phyloP scores from a whole-genome alignment of 805 yeast species.

The Yarrowia osloensis region DNA sequence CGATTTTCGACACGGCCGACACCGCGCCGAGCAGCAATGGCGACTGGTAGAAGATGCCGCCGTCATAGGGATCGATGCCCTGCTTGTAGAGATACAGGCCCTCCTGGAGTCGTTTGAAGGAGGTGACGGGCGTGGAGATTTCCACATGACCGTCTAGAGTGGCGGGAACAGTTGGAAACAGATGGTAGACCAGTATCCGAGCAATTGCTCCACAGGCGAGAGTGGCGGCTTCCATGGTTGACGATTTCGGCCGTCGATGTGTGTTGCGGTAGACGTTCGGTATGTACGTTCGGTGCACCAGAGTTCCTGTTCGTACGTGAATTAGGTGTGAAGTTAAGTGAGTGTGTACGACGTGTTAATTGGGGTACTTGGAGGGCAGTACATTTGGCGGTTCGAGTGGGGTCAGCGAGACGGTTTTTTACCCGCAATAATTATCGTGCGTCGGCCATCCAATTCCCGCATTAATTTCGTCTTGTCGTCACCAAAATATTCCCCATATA shows the following conservation, averaged over 20 bases:
- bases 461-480: not conserved
- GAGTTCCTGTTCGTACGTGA: too few relatives aligned
- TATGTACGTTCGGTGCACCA: not conserved
- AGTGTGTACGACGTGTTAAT: not conserved
- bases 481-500: not conserved
- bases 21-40: slow-evolving; percentile 66
- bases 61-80: slow-evolving; percentile 68
- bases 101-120: slow-evolving; percentile 62
- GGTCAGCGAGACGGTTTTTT: too few relatives aligned
- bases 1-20: slow-evolving; percentile 42
- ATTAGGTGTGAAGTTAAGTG: not conserved
- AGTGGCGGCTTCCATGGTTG: slow-evolving; percentile 18
- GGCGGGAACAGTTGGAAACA: slow-evolving; percentile 38
- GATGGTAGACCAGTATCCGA: slow-evolving; percentile 35
- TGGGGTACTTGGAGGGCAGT: not conserved
- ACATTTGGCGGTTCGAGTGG: not conserved
- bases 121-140: slow-evolving; percentile 71
- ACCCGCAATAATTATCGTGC: too few relatives aligned
- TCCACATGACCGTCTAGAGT: slow-evolving; percentile 56
- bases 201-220: slow-evolving; percentile 35
- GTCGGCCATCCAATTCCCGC: not conserved
- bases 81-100: slow-evolving; percentile 63
- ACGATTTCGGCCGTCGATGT: not conserved
- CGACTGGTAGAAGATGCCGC: slow-evolving; percentile 85
- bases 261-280: not conserved